These are phyloP conservation scores for Fusarium sarcochroum DNA, from an alignment of 2,329 filamentous ascomycete genomes.

Conservation along the genomic window DNA sequence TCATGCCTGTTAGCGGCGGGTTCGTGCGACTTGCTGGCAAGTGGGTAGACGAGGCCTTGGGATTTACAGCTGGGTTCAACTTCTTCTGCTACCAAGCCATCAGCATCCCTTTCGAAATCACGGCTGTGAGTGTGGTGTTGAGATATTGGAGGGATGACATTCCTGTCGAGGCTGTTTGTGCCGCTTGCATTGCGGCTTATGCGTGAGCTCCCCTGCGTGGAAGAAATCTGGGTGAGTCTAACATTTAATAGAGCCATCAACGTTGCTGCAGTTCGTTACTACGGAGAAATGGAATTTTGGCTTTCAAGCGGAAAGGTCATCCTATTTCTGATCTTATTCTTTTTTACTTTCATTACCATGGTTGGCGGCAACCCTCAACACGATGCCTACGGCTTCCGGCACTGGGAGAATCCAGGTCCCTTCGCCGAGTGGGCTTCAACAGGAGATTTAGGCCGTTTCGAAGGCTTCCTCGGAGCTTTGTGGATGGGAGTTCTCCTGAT, in stretches of 20 bases:
- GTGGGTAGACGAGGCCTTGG: conserved; percentile 29
- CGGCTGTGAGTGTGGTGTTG: not conserved
- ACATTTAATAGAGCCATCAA: conserved; percentile 18
- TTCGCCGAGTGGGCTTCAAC: conserved; percentile 18
- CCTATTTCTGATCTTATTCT: conserved; percentile 24
- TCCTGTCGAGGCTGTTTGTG: not conserved
- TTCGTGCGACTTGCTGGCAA: conserved; percentile 30
- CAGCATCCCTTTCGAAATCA: not conserved
- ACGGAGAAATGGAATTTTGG: conserved; percentile 30
- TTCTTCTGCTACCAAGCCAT: not conserved
- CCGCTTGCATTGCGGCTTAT: not conserved
- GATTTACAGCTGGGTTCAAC: conserved; percentile 12
- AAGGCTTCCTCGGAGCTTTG: conserved; percentile 16
- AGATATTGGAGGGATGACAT: not conserved
- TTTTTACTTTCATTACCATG: not conserved
- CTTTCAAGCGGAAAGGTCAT: conserved; percentile 24
- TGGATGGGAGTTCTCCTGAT: conserved; percentile 64
- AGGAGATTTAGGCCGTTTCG: not conserved
- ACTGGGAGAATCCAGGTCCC: conserved; percentile 19
- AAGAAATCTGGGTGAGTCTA: not conserved
- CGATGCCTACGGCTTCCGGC: conserved; percentile 28
- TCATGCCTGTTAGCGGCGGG: conserved; percentile 23
- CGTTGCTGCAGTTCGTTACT: conserved; percentile 22
- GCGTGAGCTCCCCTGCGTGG: not conserved
- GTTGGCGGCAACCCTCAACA: conserved; percentile 23